phyloP scores from a whole-genome alignment of 176 grass and related monocot genomes.

The Oryza glumipatula region DNA sequence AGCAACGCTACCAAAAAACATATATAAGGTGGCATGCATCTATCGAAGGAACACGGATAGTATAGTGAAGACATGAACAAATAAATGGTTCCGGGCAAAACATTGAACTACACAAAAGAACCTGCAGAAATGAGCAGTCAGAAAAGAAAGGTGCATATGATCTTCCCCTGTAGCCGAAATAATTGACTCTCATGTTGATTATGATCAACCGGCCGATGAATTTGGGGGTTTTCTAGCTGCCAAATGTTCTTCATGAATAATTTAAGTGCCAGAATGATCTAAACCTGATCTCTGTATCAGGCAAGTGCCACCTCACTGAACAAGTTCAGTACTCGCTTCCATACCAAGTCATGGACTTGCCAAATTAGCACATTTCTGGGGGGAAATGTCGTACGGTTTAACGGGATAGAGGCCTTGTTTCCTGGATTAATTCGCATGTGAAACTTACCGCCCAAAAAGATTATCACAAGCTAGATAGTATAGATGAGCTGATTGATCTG shows the following conservation, averaged over 20 bases:
- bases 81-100: neutral
- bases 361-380: neutral
- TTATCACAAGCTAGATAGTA: neutral
- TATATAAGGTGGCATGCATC: neutral
- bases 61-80: neutral
- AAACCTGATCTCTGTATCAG: neutral
- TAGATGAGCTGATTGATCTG: neutral
- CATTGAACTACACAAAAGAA: neutral
- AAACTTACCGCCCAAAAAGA: neutral
- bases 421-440: conserved; percentile 33
- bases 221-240: too few relatives aligned
- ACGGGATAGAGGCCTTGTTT: conserved; percentile 39
- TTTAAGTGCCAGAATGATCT: neutral
- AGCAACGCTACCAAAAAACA: neutral
- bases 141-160: conserved; percentile 16
- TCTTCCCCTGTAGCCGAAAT: conserved; percentile 34
- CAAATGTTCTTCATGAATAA: too few relatives aligned
- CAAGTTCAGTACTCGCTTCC: conserved; percentile 24
- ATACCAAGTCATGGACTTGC: conserved; percentile 4
- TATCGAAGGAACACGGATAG: neutral
- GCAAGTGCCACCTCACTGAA: neutral
- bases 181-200: conserved; percentile 19
- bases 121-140: neutral
- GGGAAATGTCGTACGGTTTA: neutral
- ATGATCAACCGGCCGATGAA: neutral